Conservation (phyloP, 805 yeast genomes). For the Isabelozyma pseudorhagii region DNA sequence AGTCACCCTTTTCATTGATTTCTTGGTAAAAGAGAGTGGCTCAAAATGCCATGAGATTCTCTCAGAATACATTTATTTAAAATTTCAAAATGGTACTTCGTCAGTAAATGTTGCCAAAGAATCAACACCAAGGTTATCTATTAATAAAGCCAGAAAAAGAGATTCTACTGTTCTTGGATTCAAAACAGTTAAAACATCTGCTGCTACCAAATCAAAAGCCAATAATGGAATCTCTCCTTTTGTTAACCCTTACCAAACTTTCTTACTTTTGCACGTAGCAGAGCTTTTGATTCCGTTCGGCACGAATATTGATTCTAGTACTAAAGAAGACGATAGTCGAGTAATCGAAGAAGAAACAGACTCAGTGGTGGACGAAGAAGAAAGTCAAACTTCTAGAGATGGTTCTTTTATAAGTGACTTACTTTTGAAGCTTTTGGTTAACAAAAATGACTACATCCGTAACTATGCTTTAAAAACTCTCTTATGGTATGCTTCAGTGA, state of each 20-base stretch:
- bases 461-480: slow-evolving; percentile 32
- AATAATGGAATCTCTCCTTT: slow-evolving; percentile 20
- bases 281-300: slow-evolving; percentile 35
- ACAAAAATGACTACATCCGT: slow-evolving; percentile 30
- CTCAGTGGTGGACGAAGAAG: slow-evolving; percentile 9
- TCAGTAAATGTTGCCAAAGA: background rate
- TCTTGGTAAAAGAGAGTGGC: slow-evolving; percentile 34
- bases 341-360: slow-evolving; percentile 14
- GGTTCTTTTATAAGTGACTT: slow-evolving; percentile 25
- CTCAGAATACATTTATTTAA: slow-evolving; percentile 24
- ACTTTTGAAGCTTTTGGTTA: slow-evolving; percentile 29
- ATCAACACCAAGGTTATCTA: background rate
- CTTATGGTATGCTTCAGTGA: slow-evolving; percentile 23
- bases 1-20: slow-evolving; percentile 26
- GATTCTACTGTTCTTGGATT: slow-evolving; percentile 24
- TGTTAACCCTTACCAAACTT: slow-evolving; percentile 33
- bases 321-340: slow-evolving; percentile 10
- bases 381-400: slow-evolving; percentile 6
- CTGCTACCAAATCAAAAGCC: slow-evolving; percentile 9
- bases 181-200: slow-evolving; percentile 15
- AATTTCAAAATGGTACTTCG: slow-evolving; percentile 15
- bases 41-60: slow-evolving; percentile 35
- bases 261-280: slow-evolving; percentile 25
- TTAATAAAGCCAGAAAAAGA: slow-evolving; percentile 12
- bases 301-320: slow-evolving; percentile 24